Base-by-base conservation (phyloP, 2,329 filamentous ascomycete genomes). In the Exserohilum turcica region DNA sequence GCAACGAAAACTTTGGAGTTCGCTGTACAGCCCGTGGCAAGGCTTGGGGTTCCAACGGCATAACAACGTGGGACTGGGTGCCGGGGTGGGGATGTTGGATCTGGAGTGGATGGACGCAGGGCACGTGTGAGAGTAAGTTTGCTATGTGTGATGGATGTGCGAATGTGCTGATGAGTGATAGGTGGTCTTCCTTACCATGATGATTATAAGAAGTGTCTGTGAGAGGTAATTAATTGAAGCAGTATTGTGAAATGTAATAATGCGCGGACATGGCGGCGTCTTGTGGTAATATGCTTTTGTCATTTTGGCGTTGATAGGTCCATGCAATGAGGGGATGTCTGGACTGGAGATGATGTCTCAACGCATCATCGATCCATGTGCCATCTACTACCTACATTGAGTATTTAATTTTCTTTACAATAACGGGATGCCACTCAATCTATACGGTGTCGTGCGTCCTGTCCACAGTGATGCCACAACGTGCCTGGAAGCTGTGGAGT, bases 51-150 rank as follows among this genome's bases (percentile, higher is more conserved):
- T 15, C 16, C 9, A 28, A 27, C 19, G 28, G 12, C 1, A 29
- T 46, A 13, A 32, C 28, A 1, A 18, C 18, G 15, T 46, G 50
- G 44, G 42, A 51, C n/a, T 52, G 37, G 5, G 35, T 52, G 15
- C 42, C 48, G 12, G 42, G 7, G 0, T 46, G 48, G 42, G 29
- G 15, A n/a, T 52, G 42, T 10, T 52, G 43, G 42, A 52, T 51
- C 18, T 50, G 39, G 47, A 7, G 6, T 18, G 47, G 47, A 12
- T 50, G 47, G 47, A 50, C 47, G 31, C 47, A 43, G 32, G 9
- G 10, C 3, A 24, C 15, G 6, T 50, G 47, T 32, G 39, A 50
- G 35, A 21, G 47, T 44, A 43, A 50, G 47, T 50, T 12, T 35
- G 1, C 10, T 16, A 21, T 13, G n/a, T 18, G 3, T 3, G 15